These are phyloP conservation scores for Xylariaceae sp. DNA, from an alignment of 2,329 filamentous ascomycete genomes.

Conservation along the genomic window DNA sequence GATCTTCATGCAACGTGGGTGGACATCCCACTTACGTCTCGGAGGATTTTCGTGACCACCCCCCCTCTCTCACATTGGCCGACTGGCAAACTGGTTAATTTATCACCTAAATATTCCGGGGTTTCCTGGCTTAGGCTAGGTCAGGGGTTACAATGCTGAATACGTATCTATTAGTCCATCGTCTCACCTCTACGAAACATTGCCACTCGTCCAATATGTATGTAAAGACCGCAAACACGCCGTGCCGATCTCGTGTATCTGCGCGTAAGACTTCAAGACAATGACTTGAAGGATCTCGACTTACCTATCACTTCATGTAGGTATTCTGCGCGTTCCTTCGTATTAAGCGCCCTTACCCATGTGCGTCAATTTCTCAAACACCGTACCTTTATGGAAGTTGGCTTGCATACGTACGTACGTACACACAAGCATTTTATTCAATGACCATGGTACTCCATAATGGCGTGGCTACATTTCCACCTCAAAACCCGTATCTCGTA, in stretches of 20 bases:
- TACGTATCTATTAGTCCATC: background rate
- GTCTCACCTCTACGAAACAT: slow-evolving; percentile 10
- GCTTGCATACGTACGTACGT: background rate
- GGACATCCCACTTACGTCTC: background rate
- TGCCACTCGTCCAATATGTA: slow-evolving; percentile 2
- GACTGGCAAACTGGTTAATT: slow-evolving; percentile 22
- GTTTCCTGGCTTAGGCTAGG: slow-evolving; percentile 5
- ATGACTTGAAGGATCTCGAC: background rate
- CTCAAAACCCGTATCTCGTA: background rate
- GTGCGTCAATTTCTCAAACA: background rate
- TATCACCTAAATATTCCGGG: background rate
- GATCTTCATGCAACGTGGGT: background rate
- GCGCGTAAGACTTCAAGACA: background rate
- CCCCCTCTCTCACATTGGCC: too few relatives aligned
- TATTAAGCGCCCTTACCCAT: background rate
- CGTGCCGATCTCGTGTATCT: slow-evolving; percentile 11
- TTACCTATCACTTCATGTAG: background rate
- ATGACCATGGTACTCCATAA: background rate
- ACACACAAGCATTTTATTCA: background rate
- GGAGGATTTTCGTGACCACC: background rate
- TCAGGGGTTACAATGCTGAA: slow-evolving; percentile 6
- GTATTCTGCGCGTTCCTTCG: background rate
- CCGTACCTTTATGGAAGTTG: background rate
- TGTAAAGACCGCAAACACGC: slow-evolving; percentile 10
- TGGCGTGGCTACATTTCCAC: background rate